phyloP scores from a whole-genome alignment of 495 filamentous ascomycete genomes.

The Parathielavia hyrcaniae region DNA sequence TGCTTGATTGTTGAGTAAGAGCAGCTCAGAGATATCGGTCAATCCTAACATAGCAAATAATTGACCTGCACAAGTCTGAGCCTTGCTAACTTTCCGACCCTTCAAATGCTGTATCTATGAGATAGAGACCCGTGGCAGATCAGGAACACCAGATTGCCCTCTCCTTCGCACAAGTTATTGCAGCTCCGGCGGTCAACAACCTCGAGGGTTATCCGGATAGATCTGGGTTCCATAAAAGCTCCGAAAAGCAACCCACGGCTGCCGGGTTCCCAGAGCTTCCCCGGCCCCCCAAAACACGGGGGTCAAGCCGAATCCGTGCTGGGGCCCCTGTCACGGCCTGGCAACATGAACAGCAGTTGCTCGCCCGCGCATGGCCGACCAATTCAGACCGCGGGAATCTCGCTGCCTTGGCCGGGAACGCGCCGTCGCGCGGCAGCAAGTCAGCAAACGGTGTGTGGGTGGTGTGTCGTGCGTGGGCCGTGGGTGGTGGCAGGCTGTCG shows the following conservation, averaged over 20 bases:
- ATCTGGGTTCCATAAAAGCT: no score
- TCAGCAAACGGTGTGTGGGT: neutral
- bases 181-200: neutral
- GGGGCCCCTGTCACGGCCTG: neutral
- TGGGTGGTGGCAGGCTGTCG: constrained; percentile 12
- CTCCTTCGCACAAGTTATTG: neutral
- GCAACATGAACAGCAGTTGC: neutral
- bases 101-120: no score
- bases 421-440: constrained; percentile 6
- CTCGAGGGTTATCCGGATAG: neutral
- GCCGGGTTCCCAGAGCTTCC: constrained; percentile 6
- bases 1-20: no score
- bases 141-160: neutral
- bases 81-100: no score
- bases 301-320: neutral
- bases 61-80: no score
- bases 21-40: no score
- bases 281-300: constrained; percentile 1
- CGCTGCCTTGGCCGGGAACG: constrained; percentile 9
- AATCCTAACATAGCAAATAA: no score
- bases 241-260: neutral
- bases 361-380: neutral
- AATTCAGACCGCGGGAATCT: neutral
- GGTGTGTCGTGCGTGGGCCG: no score
- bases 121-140: neutral